phyloP scores from a whole-genome alignment of 1,284 basidiomycete genomes.

The Vanrija humicola region DNA sequence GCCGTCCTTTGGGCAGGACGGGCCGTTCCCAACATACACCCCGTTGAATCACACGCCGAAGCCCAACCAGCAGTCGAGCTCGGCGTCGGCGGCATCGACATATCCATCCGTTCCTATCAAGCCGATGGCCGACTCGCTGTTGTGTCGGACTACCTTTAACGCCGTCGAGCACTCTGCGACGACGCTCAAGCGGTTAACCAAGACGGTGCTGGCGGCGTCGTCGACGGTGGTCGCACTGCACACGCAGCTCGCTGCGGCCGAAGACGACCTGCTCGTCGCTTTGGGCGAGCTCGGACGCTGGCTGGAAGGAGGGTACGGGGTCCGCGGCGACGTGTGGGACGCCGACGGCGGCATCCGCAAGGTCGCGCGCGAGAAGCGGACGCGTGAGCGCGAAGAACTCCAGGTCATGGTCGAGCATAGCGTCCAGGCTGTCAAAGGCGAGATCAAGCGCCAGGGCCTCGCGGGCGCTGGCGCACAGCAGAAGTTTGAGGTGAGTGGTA shows the following conservation, averaged over 20 bases:
- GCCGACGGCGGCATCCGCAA: slow-evolving; percentile 27
- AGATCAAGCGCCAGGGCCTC: slow-evolving; percentile 42
- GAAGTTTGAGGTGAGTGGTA: slow-evolving; percentile 41
- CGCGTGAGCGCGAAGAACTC: slow-evolving; percentile 35
- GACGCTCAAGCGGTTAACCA: slow-evolving; percentile 40
- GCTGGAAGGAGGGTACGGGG: slow-evolving; percentile 37
- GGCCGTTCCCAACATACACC: too few species aligned
- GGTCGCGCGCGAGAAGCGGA: slow-evolving; percentile 29
- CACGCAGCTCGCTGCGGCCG: slow-evolving; percentile 42
- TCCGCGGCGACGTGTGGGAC: slow-evolving; percentile 29
- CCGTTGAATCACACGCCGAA: not conserved
- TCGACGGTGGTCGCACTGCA: slow-evolving; percentile 29
- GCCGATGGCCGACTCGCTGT: slow-evolving; percentile 40
- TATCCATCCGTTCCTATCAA: slow-evolving; percentile 26
- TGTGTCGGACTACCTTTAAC: slow-evolving; percentile 43
- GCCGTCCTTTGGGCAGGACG: too few species aligned
- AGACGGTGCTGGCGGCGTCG: slow-evolving; percentile 32
- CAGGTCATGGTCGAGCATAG: slow-evolving; percentile 36
- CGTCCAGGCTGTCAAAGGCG: slow-evolving; percentile 35
- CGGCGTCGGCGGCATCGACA: not conserved
- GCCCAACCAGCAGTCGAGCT: not conserved
- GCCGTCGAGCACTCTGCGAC: slow-evolving; percentile 40
- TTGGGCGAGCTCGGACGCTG: slow-evolving; percentile 41
- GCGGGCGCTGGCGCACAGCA: slow-evolving; percentile 37
- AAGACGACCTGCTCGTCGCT: slow-evolving; percentile 38